These are phyloP conservation scores for Kalmusia sp. DNA, from an alignment of 2,329 filamentous ascomycete species.

Conservation along the genomic window DNA sequence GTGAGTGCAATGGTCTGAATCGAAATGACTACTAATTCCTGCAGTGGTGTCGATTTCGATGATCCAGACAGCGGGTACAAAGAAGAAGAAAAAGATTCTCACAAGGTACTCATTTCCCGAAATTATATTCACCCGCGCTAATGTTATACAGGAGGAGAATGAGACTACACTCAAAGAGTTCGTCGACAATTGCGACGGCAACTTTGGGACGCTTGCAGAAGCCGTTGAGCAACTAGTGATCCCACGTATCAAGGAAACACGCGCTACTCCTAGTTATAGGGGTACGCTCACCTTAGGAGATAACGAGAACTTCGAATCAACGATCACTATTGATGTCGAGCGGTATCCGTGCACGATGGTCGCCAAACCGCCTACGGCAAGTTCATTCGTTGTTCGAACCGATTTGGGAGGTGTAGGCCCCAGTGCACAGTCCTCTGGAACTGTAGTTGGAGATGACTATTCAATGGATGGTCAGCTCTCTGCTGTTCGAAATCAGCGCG, in stretches of 20 bases:
- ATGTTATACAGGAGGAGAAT: constrained; percentile 65
- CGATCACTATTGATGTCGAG: constrained; percentile 84
- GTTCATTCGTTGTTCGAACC: constrained; percentile 70
- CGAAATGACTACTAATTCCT: constrained; percentile 24
- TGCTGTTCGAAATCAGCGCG: constrained; percentile 76
- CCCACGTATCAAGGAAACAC: constrained; percentile 77
- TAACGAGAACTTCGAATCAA: constrained; percentile 72
- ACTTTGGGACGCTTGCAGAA: constrained; percentile 84
- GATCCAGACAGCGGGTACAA: constrained; percentile 88
- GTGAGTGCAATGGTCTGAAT: constrained; percentile 57
- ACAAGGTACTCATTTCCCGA: too few relatives aligned
- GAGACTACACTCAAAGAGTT: constrained; percentile 73
- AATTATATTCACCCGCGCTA: too few relatives aligned
- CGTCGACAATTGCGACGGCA: constrained; percentile 70
- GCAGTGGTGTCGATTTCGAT: constrained; percentile 90
- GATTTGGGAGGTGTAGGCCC: constrained; percentile 54
- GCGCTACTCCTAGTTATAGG: constrained; percentile 79
- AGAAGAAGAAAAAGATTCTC: constrained; percentile 79
- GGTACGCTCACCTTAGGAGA: constrained; percentile 83
- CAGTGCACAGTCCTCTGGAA: constrained; percentile 61
- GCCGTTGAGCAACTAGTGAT: constrained; percentile 81
- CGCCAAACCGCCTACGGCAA: constrained; percentile 77
- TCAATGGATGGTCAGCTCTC: constrained; percentile 57
- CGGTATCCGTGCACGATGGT: constrained; percentile 87
- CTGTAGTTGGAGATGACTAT: constrained; percentile 51